Percentiles rank a stretch among this genome's conserved stretches.
Evolutionary conservation across 495 filamentous ascomycete species (phyloP).

Genomic region (Annulohypoxylon bovei): DNA sequence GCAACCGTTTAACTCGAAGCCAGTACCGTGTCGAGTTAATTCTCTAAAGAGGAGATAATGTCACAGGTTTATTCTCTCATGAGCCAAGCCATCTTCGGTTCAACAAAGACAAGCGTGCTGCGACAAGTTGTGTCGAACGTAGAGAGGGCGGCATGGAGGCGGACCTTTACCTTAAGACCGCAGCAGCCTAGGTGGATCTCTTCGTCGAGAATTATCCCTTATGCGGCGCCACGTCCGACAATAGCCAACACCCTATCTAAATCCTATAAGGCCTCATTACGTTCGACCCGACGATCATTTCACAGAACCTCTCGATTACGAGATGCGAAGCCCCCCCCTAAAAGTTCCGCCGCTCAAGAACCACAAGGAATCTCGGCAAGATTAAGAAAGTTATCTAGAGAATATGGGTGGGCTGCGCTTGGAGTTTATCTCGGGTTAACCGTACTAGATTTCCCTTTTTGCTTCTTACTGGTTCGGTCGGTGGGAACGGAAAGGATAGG

Average conservation of each 20-base stretch:
- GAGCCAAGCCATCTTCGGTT: constrained; percentile 29
- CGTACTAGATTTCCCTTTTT: constrained; percentile 93
- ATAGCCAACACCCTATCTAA: constrained; percentile 14
- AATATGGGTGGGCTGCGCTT: constrained; percentile 95
- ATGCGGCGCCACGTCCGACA: constrained; percentile 9
- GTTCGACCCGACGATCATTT: constrained; percentile 41
- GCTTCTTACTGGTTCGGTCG: constrained; percentile 83
- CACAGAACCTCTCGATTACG: constrained; percentile 44
- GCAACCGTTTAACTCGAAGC: not conserved
- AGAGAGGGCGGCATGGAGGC: constrained; percentile 29
- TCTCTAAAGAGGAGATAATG: constrained; percentile 22
- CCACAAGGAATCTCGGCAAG: constrained; percentile 70
- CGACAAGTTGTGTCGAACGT: constrained; percentile 33
- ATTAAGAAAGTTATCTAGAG: constrained; percentile 82
- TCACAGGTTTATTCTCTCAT: constrained; percentile 35
- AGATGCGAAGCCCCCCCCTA: constrained; percentile 36
- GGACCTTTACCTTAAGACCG: constrained; percentile 35
- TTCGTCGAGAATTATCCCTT: not conserved
- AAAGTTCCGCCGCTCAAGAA: constrained; percentile 43
- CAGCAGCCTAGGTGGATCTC: constrained; percentile 1
- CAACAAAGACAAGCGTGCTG: constrained; percentile 16
- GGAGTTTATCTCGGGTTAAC: constrained; percentile 87
- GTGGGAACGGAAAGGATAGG: constrained; percentile 89
- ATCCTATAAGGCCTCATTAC: constrained; percentile 16
- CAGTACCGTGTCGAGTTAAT: not conserved